Percentiles rank a stretch among this genome's conserved stretches.
phyloP scores from a whole-genome alignment of 179 eudicot genomes.

The Beta lomatogona region DNA sequence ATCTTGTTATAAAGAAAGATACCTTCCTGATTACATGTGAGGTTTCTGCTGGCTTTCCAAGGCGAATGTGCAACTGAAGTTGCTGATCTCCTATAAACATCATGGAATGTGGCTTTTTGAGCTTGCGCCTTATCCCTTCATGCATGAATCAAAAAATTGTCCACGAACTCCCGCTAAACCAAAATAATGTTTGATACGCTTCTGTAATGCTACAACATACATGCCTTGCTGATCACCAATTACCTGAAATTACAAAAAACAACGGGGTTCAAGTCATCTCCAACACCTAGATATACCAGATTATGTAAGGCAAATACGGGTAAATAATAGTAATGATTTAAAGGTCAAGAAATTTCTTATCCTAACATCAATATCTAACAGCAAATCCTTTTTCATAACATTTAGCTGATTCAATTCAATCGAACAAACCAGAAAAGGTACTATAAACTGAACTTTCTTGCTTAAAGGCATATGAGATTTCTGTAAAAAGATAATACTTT shows the following conservation, averaged over 20 bases:
- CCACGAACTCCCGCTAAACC: background rate
- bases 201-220: conserved; percentile 21
- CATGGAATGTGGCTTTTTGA: background rate
- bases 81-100: conserved; percentile 6
- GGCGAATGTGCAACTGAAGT: background rate
- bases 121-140: conserved; percentile 16
- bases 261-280: background rate
- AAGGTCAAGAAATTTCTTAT: background rate
- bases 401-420: background rate
- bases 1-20: conserved; percentile 28
- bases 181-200: conserved; percentile 11
- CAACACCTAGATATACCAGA: background rate
- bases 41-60: conserved; percentile 17
- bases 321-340: background rate
- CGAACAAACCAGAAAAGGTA: background rate
- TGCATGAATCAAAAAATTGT: background rate
- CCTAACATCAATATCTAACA: background rate
- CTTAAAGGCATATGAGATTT: background rate
- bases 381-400: background rate
- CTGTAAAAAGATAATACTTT: background rate
- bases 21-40: conserved; percentile 34
- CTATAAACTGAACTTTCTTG: background rate
- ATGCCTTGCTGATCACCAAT: conserved; percentile 19
- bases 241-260: conserved; percentile 19
- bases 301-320: background rate